Evolutionary conservation across 768 basidiomycete genomes (phyloP), one percentile per base, ranked within the genome.

Genomic region (Suillus clintonianus): DNA sequence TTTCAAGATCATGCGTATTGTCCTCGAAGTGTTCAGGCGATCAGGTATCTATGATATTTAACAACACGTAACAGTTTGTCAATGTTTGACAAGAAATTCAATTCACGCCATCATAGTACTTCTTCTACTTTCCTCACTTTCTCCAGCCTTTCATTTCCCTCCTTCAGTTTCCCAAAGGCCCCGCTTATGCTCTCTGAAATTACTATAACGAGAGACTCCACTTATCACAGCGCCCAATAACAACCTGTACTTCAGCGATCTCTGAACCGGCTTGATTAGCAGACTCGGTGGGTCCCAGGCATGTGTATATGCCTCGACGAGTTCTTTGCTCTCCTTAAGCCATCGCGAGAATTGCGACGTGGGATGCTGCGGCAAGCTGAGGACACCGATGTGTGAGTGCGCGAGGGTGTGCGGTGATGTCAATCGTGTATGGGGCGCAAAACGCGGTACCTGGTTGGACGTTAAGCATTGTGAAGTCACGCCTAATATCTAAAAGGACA

Each of bases 261-360:
- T 88, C 72, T 99, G 97, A 4, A 99, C 94, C 39, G 97, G 97
- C 77, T 99, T 98, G 77, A 99, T 98, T 65, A 99, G 89, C 43
- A 98, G 85, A 0, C 94, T 95, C 5, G 93, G 83, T 34, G 99
- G 86, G 73, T 99, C 97, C 90, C 94, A 95, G 3, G 94, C 92
- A 70, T 94, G 89, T 0, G 93, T 91, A 14, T 91, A 82, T 24
- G 86, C 83, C 2, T 88, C 84, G 1, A 91, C 89, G 43, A 90
- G 80, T 14, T 79, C 81, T 63, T 86, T 84, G 17, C 90, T 91
- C 42, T 87, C 85, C 13, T 83, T 74, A 53, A 92, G 82, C 75
- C 95, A 95, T 4, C 82, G 78, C 2, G 76, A 67, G 56, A 57
- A 57, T 41, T 57, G 37, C 10, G 56, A 39, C 15, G 80, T 78